A percentile compares a stretch with the other conserved stretches of the same genome.
phyloP scores from a whole-genome alignment of 306 rosid genomes.

The Albizia julibrissin region DNA sequence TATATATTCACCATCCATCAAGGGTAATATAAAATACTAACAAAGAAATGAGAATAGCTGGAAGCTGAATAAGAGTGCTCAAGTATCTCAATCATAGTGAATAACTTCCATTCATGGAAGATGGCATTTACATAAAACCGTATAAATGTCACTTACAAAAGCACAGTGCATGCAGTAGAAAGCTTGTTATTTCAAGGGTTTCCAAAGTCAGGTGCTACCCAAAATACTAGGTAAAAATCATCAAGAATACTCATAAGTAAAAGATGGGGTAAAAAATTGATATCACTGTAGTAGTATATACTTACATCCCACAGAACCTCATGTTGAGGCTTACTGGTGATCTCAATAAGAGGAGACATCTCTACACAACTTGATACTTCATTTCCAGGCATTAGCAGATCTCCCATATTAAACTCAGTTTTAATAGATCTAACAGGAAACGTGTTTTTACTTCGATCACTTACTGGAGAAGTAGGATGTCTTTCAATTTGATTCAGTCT shows the following conservation, averaged over 20 bases:
- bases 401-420: conserved; percentile 39
- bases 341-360: conserved; percentile 44
- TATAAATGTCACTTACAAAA: neutral
- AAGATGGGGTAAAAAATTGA: conserved; percentile 11
- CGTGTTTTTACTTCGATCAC: conserved; percentile 36
- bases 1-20: neutral
- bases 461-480: conserved; percentile 44
- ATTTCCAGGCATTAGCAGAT: conserved; percentile 43
- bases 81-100: conserved; percentile 22
- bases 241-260: conserved; percentile 16
- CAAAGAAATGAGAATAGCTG: conserved; percentile 19
- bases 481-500: conserved; percentile 38
- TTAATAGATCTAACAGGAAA: conserved; percentile 37
- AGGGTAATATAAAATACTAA: neutral
- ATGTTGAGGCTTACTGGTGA: conserved; percentile 37
- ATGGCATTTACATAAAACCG: conserved; percentile 14
- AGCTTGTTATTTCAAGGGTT: neutral
- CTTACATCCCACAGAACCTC: conserved; percentile 52
- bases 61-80: conserved; percentile 8
- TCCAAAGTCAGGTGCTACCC: conserved; percentile 10
- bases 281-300: neutral
- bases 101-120: conserved; percentile 1
- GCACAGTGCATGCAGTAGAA: conserved; percentile 20
- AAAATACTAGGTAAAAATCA: neutral
- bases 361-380: conserved; percentile 39